A percentile compares a stretch with the other conserved stretches of the same genome.
These are phyloP conservation scores for Mortierella sp. DNA, from an alignment of 371 early-diverging fungal species.

Conservation along the genomic window DNA sequence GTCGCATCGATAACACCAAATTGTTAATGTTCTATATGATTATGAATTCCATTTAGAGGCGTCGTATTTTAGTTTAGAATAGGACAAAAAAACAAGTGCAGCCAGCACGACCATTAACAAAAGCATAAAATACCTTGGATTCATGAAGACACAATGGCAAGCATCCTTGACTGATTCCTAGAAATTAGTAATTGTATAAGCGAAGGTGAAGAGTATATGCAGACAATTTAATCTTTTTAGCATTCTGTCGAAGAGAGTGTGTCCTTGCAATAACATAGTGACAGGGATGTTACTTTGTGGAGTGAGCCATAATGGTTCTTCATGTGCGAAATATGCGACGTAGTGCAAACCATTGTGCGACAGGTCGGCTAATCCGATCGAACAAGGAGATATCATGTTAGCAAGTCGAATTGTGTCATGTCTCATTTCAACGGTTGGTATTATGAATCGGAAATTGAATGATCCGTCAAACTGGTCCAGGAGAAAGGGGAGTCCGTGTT, in stretches of 20 bases:
- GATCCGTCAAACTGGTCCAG: too few species aligned
- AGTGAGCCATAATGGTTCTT: slow-evolving; percentile 29
- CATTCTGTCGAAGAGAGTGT: not conserved
- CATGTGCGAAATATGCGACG: slow-evolving; percentile 48
- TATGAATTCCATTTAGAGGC: not conserved
- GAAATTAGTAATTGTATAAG: not conserved
- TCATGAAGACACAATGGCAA: slow-evolving; percentile 54
- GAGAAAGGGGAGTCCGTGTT: not conserved
- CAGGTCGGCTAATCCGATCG: slow-evolving; percentile 29
- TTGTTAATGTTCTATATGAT: slow-evolving; percentile 40
- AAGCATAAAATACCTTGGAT: slow-evolving; percentile 30
- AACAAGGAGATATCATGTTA: not conserved
- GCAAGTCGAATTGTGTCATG: not conserved
- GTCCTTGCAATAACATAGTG: not conserved
- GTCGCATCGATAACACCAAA: slow-evolving; percentile 55
- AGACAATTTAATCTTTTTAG: not conserved
- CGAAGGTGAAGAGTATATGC: not conserved
- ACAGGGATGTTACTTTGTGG: slow-evolving; percentile 33
- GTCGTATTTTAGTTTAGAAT: not conserved
- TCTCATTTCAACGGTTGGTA: not conserved
- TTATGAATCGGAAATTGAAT: not conserved
- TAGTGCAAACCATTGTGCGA: slow-evolving; percentile 47
- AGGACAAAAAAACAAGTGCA: not conserved
- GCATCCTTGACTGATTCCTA: slow-evolving; percentile 55
- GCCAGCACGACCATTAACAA: not conserved